Percentiles rank a stretch among this genome's conserved stretches.
These are phyloP conservation scores for Tulasnella sp. DNA, from an alignment of 768 basidiomycete species.

Conservation along the genomic window DNA sequence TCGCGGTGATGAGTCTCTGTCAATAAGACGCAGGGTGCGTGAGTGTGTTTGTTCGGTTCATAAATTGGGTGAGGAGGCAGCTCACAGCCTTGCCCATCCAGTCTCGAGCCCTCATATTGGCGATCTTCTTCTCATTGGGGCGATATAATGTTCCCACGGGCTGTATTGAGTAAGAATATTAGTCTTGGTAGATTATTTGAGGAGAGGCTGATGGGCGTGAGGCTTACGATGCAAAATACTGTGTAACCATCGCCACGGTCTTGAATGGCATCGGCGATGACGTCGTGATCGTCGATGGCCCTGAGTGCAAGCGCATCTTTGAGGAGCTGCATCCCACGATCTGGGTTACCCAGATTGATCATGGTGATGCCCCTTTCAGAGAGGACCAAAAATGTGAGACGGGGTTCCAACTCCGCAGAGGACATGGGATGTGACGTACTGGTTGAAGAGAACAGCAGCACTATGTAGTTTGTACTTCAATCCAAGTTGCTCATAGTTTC, in stretches of 20 bases:
- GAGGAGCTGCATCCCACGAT: conserved; percentile 61
- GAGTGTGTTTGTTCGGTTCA: background rate
- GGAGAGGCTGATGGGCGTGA: background rate
- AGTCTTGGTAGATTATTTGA: too few species aligned
- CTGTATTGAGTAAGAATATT: conserved; percentile 28
- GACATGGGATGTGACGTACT: conserved; percentile 20
- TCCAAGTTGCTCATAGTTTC: conserved; percentile 87
- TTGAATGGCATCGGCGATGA: conserved; percentile 83
- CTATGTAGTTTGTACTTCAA: conserved; percentile 80
- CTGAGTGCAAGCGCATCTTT: conserved; percentile 58
- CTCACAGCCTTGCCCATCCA: conserved; percentile 75
- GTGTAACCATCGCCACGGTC: conserved; percentile 80
- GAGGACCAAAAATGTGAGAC: background rate
- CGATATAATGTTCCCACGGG: conserved; percentile 85
- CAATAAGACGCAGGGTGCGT: background rate
- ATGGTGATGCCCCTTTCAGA: conserved; percentile 45
- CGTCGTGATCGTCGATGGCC: conserved; percentile 69
- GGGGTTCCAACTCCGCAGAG: background rate
- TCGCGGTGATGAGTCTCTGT: conserved; percentile 74
- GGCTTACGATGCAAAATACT: conserved; percentile 81
- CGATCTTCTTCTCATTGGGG: conserved; percentile 79
- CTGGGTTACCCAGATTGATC: conserved; percentile 54
- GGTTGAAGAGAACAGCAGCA: conserved; percentile 85
- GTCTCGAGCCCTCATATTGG: conserved; percentile 73
- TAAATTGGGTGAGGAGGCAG: background rate